Percentiles rank a stretch among this genome's conserved stretches.
phyloP scores from a whole-genome alignment of 169 alveolate genomes.

The Plasmodium malariae region DNA sequence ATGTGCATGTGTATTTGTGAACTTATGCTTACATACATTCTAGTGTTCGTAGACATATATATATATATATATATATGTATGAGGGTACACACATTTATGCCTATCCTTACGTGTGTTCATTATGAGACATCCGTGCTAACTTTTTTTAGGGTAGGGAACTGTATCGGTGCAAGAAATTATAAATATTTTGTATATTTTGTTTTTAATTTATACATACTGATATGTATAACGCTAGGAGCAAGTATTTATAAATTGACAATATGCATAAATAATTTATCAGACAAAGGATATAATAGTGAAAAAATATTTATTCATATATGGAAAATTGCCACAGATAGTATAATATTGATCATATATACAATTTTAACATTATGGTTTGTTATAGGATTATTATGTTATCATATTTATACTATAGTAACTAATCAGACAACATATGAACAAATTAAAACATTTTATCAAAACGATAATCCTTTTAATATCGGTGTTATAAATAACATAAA shows the following conservation, averaged over 20 bases:
- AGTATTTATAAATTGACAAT: constrained; percentile 76
- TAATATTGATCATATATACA: constrained; percentile 62
- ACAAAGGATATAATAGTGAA: constrained; percentile 30
- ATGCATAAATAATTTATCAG: constrained; percentile 56
- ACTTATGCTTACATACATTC: background rate
- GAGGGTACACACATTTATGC: background rate
- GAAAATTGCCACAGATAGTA: constrained; percentile 73
- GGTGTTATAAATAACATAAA: constrained; percentile 80
- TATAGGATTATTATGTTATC: constrained; percentile 85
- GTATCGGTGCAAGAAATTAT: constrained; percentile 93
- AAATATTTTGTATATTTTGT: constrained; percentile 81
- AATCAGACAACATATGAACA: constrained; percentile 90
- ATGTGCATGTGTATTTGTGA: background rate
- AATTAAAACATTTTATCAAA: constrained; percentile 80
- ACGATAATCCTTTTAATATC: constrained; percentile 85
- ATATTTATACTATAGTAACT: constrained; percentile 81
- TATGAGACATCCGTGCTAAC: too few relatives aligned
- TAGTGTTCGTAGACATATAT: background rate
- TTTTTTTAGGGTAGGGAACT: constrained; percentile 89
- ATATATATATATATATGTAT: background rate
- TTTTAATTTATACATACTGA: constrained; percentile 74
- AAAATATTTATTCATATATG: constrained; percentile 74
- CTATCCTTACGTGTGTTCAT: too few relatives aligned
- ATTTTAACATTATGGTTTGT: constrained; percentile 86
- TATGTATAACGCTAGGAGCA: constrained; percentile 61